Conservation (phyloP, 2,329 filamentous ascomycete genomes). For the Graphiopsis chlorocephala region DNA sequence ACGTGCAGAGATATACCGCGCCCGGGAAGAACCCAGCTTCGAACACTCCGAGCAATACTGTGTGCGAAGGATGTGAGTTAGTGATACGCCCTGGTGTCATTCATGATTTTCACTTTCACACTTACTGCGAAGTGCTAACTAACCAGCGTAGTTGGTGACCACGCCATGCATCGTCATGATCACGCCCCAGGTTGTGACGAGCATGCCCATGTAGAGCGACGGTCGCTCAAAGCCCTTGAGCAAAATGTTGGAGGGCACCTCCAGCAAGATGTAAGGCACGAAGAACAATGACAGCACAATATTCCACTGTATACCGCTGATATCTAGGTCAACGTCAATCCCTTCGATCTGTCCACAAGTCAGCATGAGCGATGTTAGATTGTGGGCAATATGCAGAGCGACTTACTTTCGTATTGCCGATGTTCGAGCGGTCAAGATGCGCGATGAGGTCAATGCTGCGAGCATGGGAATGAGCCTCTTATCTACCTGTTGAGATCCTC, state of each 20-base stretch:
- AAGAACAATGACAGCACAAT: conserved; percentile 32
- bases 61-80: background rate
- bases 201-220: conserved; percentile 26
- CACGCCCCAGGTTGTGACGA: conserved; percentile 50
- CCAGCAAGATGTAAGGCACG: conserved; percentile 48
- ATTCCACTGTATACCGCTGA: conserved; percentile 14
- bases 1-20: conserved; percentile 21
- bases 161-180: conserved; percentile 70
- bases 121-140: conserved; percentile 35
- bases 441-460: background rate
- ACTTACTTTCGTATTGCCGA: conserved; percentile 11
- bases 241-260: conserved; percentile 44
- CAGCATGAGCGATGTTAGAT: background rate
- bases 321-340: conserved; percentile 9
- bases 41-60: conserved; percentile 32
- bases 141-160: conserved; percentile 51
- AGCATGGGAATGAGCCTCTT: background rate
- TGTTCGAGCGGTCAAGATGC: background rate
- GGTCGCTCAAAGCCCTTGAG: conserved; percentile 43
- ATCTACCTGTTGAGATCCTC: background rate
- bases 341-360: background rate
- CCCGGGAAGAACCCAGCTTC: conserved; percentile 58
- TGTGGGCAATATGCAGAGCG: too few species aligned
- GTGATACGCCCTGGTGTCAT: background rate
- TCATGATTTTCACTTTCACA: background rate